These are phyloP conservation scores for Claviceps purpurea DNA, from an alignment of 2,329 filamentous ascomycete species.

Conservation along the genomic window DNA sequence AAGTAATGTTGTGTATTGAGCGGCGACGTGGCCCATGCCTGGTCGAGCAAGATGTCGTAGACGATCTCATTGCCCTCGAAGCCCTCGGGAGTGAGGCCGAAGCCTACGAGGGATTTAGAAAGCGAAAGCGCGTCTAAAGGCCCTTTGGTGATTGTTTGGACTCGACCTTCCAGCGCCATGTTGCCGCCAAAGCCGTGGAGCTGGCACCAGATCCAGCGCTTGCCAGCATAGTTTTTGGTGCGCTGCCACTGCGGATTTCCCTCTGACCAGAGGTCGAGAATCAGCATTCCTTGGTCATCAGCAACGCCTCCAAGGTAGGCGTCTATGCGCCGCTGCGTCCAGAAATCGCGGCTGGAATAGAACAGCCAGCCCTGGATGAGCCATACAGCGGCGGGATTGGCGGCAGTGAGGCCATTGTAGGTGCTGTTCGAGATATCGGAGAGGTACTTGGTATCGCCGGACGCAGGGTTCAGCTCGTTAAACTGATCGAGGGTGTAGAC, in stretches of 20 bases:
- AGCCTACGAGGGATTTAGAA: conserved; percentile 29
- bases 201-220: conserved; percentile 41
- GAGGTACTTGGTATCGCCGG: conserved; percentile 29
- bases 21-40: conserved; percentile 31
- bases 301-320: conserved; percentile 34
- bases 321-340: conserved; percentile 30
- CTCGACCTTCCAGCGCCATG: conserved; percentile 35
- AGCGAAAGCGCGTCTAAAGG: conserved; percentile 28
- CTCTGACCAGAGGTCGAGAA: conserved; percentile 38
- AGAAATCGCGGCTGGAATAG: conserved; percentile 27
- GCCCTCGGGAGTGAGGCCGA: conserved; percentile 34
- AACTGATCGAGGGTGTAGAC: conserved; percentile 40
- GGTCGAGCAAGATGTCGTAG: conserved; percentile 35
- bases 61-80: conserved; percentile 41
- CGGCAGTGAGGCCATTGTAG: conserved; percentile 32
- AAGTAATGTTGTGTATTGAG: conserved; percentile 33
- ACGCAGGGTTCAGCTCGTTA: conserved; percentile 36
- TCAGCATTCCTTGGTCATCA: conserved; percentile 30
- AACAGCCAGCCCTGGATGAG: conserved; percentile 40
- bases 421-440: conserved; percentile 19
- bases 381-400: conserved; percentile 35
- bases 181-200: conserved; percentile 37
- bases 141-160: conserved; percentile 33
- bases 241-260: conserved; percentile 35
- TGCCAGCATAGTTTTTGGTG: conserved; percentile 35